These are phyloP conservation scores for Acidomyces sp. DNA, from an alignment of 495 filamentous ascomycete species.

Conservation along the genomic window DNA sequence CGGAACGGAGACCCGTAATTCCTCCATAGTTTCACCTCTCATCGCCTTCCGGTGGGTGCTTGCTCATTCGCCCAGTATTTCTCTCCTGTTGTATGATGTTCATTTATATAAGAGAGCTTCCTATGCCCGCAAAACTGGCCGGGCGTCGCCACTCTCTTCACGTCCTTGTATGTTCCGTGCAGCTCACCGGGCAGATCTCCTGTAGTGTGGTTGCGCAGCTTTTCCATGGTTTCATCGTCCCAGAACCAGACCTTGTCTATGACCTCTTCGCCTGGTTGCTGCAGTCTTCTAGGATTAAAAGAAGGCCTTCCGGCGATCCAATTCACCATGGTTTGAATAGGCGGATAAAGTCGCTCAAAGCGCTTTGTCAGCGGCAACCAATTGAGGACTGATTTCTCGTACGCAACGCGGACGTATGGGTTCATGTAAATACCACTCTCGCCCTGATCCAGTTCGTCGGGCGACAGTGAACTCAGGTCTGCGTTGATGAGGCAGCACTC, in stretches of 20 bases:
- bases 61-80: not conserved
- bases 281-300: slow-evolving; percentile 1
- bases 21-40: no score
- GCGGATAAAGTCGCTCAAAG: slow-evolving; percentile 18
- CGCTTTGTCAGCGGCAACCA: slow-evolving; percentile 24
- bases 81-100: not conserved
- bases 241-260: slow-evolving; percentile 7
- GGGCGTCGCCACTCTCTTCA: not conserved
- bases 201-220: no score
- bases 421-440: slow-evolving; percentile 28
- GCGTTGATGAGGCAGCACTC: slow-evolving; percentile 52
- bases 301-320: not conserved
- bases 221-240: no score
- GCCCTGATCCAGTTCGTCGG: not conserved
- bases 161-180: not conserved
- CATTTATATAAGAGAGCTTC: not conserved
- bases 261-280: slow-evolving; percentile 8
- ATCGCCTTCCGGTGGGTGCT: not conserved
- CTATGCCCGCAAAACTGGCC: not conserved
- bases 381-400: slow-evolving; percentile 17
- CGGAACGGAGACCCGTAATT: no score
- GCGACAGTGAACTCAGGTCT: slow-evolving; percentile 18
- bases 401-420: slow-evolving; percentile 27
- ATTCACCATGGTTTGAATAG: not conserved
- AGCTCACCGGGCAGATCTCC: not conserved